A percentile compares a stretch with the other conserved stretches of the same genome.
These are phyloP conservation scores for Nematocida homosporus DNA, from an alignment of 371 early-diverging fungal species.

Conservation along the genomic window DNA sequence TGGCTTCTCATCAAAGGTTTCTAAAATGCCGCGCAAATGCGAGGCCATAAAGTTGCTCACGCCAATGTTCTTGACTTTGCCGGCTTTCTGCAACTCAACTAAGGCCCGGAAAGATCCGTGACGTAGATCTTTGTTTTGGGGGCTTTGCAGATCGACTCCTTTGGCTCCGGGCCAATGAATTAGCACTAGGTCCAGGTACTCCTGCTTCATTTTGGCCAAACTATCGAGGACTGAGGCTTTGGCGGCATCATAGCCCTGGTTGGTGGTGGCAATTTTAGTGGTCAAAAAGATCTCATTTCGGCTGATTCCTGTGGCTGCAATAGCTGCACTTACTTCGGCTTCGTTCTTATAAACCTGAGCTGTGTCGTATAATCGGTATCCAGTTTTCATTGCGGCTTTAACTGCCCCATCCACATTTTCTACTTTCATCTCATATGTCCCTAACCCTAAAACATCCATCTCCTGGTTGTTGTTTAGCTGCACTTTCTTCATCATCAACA, in stretches of 20 bases:
- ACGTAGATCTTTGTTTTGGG: conserved; percentile 40
- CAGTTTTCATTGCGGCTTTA: conserved; percentile 69
- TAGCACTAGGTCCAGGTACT: conserved; percentile 81
- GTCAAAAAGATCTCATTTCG: conserved; percentile 78
- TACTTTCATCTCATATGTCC: conserved; percentile 57
- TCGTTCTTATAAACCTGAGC: conserved; percentile 75
- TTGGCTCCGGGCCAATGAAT: conserved; percentile 73
- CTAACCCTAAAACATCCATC: conserved; percentile 64
- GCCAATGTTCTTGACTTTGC: conserved; percentile 70
- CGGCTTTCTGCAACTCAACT: conserved; percentile 48
- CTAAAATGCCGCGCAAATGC: conserved; percentile 71
- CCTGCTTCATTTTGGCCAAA: conserved; percentile 72
- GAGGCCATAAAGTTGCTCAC: conserved; percentile 74
- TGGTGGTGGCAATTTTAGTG: conserved; percentile 76
- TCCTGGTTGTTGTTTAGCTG: conserved; percentile 56
- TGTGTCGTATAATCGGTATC: conserved; percentile 76
- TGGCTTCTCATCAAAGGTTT: conserved; percentile 73
- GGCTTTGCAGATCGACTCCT: conserved; percentile 40
- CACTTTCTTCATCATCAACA: conserved; percentile 31
- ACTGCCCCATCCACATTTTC: conserved; percentile 70
- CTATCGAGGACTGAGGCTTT: conserved; percentile 69
- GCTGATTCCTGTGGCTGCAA: conserved; percentile 71
- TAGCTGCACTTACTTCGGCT: conserved; percentile 73
- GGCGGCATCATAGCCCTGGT: conserved; percentile 69
- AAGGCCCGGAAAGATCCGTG: conserved; percentile 44